Percentiles rank a stretch among this genome's conserved stretches.
phyloP scores from a whole-genome alignment of 345 rosid genomes.

The Laguncularia racemosa region DNA sequence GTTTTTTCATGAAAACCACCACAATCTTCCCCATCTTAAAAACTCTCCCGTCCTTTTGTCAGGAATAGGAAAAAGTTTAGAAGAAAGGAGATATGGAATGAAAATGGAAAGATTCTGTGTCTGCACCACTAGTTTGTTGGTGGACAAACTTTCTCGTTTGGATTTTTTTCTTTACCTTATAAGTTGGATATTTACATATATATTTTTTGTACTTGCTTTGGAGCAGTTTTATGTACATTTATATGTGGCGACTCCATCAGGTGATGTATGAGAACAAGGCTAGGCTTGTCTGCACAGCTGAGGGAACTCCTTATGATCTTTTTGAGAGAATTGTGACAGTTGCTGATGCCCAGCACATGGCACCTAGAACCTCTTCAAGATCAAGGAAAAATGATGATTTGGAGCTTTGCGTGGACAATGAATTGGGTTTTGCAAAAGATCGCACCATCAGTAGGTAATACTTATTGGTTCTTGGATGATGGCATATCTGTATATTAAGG shows the following conservation, averaged over 20 bases:
- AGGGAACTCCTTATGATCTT: slow-evolving; percentile 72
- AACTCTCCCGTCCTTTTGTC: too few relatives aligned
- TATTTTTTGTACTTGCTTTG: neutral
- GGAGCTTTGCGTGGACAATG: slow-evolving; percentile 90
- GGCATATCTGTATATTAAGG: too few relatives aligned
- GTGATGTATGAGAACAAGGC: slow-evolving; percentile 92
- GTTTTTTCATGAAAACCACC: too few relatives aligned
- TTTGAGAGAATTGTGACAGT: slow-evolving; percentile 60
- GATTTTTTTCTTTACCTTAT: neutral
- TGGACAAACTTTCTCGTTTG: neutral
- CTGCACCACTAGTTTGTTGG: neutral
- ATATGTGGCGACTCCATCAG: slow-evolving; percentile 24
- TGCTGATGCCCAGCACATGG: slow-evolving; percentile 61
- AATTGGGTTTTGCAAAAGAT: slow-evolving; percentile 93
- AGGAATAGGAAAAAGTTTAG: too few relatives aligned
- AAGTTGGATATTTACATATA: too few relatives aligned
- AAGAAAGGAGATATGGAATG: too few relatives aligned
- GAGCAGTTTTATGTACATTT: too few relatives aligned
- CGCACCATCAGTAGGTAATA: slow-evolving; percentile 89
- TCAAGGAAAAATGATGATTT: slow-evolving; percentile 69
- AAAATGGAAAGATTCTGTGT: too few relatives aligned
- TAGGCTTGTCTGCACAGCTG: slow-evolving; percentile 80
- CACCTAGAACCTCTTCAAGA: slow-evolving; percentile 83
- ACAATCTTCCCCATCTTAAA: too few relatives aligned
- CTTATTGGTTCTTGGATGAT: neutral